Evolutionary conservation across 2,329 filamentous ascomycete species (phyloP), one percentile per base, ranked within the genome.

Genomic region (Pleurostoma richardsiae): DNA sequence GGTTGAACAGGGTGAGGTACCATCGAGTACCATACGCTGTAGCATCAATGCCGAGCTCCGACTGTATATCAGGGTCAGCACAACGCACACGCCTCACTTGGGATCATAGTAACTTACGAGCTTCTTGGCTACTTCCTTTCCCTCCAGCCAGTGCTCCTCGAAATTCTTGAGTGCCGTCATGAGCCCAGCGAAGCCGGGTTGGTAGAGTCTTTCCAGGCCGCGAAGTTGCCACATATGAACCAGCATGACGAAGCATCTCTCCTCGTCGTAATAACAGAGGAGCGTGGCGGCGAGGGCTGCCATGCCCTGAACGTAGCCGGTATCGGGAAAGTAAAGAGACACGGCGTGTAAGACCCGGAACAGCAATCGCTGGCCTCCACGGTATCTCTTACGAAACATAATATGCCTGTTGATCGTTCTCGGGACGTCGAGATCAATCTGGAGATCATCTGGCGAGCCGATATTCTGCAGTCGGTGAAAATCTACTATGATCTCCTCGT

Each of bases 291-390:
- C 91, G 38, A 97, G 73, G 27, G 90, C 88, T 11, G 92, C 94
- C 94, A 99, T 99, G 45, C 94, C 94, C 67, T 99, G 94, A 1
- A 97, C 94, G 64, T 99, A 99, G 29, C 94, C 94, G 5, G 88
- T 94, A 28, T 88, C 85, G 0, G 90, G 88, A 54, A 92, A 92
- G 64, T 96, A 95, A 8, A 99, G 78, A 19, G 90, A 92, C 62
- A 97, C 81, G 40, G 89, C 87, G 62, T 97, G 94, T 29, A 99
- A 76, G 3, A 97, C 90, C 43, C 94, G 83, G 67, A 99, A 99
- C 3, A 99, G 74, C 10, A 97, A 72, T 40, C 94, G 82, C 66
- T 99, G 92, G 1, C 92, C 94, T 50, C 94, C 94, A 28, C 90
- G 82, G 68, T 99, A 99, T 43, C 94, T 80, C 52, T 83, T 80